phyloP scores from a whole-genome alignment of 1,284 basidiomycete species.

The Ustilago xerochloae region DNA sequence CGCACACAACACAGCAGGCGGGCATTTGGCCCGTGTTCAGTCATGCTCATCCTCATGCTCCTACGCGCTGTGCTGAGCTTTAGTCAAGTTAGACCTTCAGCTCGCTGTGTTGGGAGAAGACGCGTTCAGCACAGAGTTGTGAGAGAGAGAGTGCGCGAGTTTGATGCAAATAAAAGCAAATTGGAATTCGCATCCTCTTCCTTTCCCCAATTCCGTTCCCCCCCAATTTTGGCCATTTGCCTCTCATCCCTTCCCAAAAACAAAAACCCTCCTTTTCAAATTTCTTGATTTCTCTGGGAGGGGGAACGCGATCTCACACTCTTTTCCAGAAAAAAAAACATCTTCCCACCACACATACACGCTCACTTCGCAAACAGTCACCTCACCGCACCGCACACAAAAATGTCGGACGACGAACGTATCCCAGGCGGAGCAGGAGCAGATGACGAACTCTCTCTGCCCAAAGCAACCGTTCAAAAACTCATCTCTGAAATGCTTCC shows the following conservation, averaged over 20 bases:
- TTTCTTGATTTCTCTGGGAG: not conserved
- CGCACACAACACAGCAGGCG: no score
- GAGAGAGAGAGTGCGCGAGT: conserved; percentile 1
- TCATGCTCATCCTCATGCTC: no score
- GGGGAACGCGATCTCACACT: not conserved
- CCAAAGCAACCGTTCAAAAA: conserved; percentile 97
- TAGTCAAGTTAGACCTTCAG: no score
- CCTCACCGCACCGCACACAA: not conserved
- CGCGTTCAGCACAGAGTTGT: not conserved
- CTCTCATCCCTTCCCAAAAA: not conserved
- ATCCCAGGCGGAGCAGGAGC: conserved; percentile 71
- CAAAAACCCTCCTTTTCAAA: not conserved
- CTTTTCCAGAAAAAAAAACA: not conserved
- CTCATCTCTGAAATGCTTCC: conserved; percentile 93
- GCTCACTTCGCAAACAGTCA: not conserved
- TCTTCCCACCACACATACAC: not conserved
- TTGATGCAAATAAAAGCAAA: conserved; percentile 38
- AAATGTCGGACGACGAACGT: conserved; percentile 87
- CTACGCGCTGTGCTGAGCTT: no score
- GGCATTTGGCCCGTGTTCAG: conserved; percentile 12
- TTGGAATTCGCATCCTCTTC: conserved; percentile 3
- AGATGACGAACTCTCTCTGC: conserved; percentile 92
- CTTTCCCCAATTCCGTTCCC: not conserved
- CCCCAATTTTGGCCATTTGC: not conserved
- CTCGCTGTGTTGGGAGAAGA: no score